These are phyloP conservation scores for Extremus antarcticus DNA, from an alignment of 495 filamentous ascomycete species.

Conservation along the genomic window DNA sequence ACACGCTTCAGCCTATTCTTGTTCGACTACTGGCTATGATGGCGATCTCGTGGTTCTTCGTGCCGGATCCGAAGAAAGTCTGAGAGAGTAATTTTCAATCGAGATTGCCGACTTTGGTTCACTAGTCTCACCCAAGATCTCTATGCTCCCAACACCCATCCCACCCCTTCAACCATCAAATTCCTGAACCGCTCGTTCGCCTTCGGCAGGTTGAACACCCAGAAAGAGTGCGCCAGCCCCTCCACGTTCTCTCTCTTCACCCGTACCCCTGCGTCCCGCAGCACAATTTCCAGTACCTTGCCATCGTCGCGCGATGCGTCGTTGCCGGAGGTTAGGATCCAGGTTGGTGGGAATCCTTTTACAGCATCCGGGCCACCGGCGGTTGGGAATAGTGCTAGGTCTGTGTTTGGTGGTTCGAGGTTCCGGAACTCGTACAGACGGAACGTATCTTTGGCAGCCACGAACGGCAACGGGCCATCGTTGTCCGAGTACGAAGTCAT, in stretches of 20 bases:
- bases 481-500: neutral
- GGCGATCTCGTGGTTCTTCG: neutral
- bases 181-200: neutral
- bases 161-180: neutral
- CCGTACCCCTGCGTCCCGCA: slow-evolving; percentile 2
- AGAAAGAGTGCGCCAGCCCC: slow-evolving; percentile 9
- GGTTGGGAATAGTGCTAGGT: neutral
- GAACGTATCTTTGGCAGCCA: neutral
- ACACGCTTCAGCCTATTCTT: slow-evolving; percentile 19
- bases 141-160: neutral
- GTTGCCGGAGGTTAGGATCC: neutral
- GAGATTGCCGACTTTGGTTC: too few species aligned
- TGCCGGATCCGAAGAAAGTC: slow-evolving; percentile 6
- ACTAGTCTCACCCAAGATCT: too few species aligned
- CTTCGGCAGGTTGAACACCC: slow-evolving; percentile 6
- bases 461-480: neutral
- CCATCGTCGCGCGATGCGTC: slow-evolving; percentile 10
- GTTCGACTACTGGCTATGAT: slow-evolving; percentile 3
- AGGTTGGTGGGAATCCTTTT: slow-evolving; percentile 5
- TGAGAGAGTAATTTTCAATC: too few species aligned
- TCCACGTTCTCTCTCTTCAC: slow-evolving; percentile 2
- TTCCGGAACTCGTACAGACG: neutral
- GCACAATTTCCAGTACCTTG: slow-evolving; percentile 4
- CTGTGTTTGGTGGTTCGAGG: slow-evolving; percentile 1
- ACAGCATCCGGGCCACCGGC: neutral